Conservation (phyloP, 73 alveolate species). For the Paramecium biaurelia region DNA sequence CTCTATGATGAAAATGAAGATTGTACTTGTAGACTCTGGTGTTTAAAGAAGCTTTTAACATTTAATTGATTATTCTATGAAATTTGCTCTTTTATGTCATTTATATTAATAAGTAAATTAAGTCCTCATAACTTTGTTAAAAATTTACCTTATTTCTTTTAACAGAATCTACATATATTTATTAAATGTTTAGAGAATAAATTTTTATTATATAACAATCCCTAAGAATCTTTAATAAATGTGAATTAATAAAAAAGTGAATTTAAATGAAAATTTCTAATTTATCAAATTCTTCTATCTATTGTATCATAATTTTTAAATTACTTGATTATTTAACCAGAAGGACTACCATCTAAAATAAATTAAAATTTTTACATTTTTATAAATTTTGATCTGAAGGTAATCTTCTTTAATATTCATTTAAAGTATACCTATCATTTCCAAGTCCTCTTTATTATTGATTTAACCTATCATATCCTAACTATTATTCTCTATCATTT, state of each 20-base stretch:
- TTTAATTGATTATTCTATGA: not conserved
- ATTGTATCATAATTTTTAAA: not conserved
- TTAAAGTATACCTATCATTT: not conserved
- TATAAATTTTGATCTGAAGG: not conserved
- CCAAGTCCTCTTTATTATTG: not conserved
- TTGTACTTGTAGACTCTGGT: not conserved
- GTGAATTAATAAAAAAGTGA: not conserved
- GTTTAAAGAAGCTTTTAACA: constrained; percentile 18
- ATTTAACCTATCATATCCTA: not conserved
- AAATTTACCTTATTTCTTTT: too few species aligned
- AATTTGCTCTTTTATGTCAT: not conserved
- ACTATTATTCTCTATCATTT: not conserved
- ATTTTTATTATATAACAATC: too few species aligned
- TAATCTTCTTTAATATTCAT: not conserved
- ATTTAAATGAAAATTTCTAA: not conserved
- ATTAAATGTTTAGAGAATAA: too few species aligned
- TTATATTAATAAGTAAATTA: too few species aligned
- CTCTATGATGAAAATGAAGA: constrained; percentile 33
- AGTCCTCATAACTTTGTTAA: too few species aligned
- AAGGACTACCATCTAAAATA: not conserved
- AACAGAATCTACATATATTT: too few species aligned
- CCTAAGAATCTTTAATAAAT: not conserved
- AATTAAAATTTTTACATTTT: not conserved
- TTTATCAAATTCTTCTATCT: not conserved
- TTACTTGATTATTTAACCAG: not conserved